These are phyloP conservation scores for Massarina eburnea DNA, from an alignment of 2,329 filamentous ascomycete species.

Conservation along the genomic window DNA sequence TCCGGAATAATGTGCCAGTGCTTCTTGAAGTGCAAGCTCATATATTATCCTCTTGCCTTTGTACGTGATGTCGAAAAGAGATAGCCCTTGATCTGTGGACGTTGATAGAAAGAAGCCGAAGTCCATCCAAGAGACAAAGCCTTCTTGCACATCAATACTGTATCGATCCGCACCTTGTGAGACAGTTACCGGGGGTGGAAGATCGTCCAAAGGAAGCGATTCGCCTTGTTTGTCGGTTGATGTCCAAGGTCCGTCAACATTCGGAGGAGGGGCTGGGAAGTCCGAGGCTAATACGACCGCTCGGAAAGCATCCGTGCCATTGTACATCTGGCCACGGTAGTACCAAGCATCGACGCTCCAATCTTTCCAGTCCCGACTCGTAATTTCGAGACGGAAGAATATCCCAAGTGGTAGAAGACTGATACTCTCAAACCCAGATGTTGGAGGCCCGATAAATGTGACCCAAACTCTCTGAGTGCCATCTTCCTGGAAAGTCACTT, in stretches of 20 bases:
- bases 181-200: conserved; percentile 56
- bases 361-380: conserved; percentile 52
- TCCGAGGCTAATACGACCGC: conserved; percentile 45
- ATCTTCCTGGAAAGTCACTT: conserved; percentile 29
- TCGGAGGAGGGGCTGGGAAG: conserved; percentile 52
- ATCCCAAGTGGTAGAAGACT: conserved; percentile 52
- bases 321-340: conserved; percentile 58
- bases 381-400: conserved; percentile 49
- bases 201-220: conserved; percentile 50
- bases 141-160: conserved; percentile 45
- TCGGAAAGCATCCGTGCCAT: conserved; percentile 52
- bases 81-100: conserved; percentile 51
- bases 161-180: conserved; percentile 47
- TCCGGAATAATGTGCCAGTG: conserved; percentile 56
- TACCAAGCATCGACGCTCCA: conserved; percentile 58
- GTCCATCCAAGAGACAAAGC: conserved; percentile 55
- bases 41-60: conserved; percentile 59
- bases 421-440: conserved; percentile 45
- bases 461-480: conserved; percentile 49
- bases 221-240: conserved; percentile 46
- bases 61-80: conserved; percentile 56
- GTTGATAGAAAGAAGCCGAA: conserved; percentile 57
- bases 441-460: conserved; percentile 47
- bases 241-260: conserved; percentile 53
- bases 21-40: conserved; percentile 58